Conservation (phyloP, 768 basidiomycete genomes). For the Russula lepida region DNA sequence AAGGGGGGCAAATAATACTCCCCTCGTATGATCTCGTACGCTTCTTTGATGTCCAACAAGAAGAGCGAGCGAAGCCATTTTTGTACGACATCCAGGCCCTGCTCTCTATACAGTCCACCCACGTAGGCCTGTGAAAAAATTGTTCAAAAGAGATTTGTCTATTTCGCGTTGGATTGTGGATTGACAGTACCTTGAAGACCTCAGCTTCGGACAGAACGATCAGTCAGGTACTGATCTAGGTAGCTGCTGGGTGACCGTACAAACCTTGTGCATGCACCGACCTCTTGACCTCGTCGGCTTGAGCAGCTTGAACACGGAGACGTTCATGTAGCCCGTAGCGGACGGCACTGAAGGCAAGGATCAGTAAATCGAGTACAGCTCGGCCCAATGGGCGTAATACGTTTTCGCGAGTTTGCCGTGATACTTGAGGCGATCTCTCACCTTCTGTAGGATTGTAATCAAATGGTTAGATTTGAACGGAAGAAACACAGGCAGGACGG, state of each 20-base stretch:
- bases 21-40: constrained; percentile 4
- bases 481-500: neutral
- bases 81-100: constrained; percentile 6
- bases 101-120: constrained; percentile 11
- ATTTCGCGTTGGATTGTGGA: neutral
- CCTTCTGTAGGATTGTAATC: neutral
- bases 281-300: constrained; percentile 6
- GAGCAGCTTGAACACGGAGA: constrained; percentile 3
- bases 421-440: constrained; percentile 13
- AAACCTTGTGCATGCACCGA: constrained; percentile 12
- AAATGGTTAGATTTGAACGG: neutral
- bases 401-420: constrained; percentile 4
- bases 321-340: constrained; percentile 5
- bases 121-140: constrained; percentile 6
- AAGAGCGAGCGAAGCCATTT: constrained; percentile 7
- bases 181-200: constrained; percentile 9
- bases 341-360: constrained; percentile 2
- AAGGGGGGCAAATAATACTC: neutral
- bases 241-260: neutral
- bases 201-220: constrained; percentile 4
- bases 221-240: neutral
- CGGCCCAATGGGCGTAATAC: neutral
- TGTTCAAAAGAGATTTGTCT: neutral
- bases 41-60: neutral
- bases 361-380: neutral